Evolutionary conservation across 495 filamentous ascomycete species (phyloP), one percentile per base, ranked within the genome.

Genomic region (Extremus antarcticus): DNA sequence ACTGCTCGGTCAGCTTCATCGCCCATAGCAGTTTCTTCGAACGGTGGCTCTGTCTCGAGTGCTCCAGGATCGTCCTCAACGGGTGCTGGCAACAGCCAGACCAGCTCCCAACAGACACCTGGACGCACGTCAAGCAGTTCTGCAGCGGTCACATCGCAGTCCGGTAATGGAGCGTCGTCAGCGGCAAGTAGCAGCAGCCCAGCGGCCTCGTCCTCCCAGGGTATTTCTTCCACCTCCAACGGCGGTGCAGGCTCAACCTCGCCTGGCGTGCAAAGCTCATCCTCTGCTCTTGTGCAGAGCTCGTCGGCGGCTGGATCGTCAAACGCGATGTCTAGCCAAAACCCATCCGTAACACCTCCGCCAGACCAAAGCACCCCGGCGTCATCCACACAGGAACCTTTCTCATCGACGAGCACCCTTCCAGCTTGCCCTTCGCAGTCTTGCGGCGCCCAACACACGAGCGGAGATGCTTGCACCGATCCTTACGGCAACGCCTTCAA

Each of bases 401-500:
- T n/a, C 25, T 56, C 47, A 9, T 48, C 50, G 7, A 43, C 50
- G 7, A 32, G 39, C 21, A 17, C 49, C 1, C 43, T 53, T 1
- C 49, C 56, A 1, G 49, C 50, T 25, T 58, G 56, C 25, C 21
- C 53, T 19, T 40, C 47, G 19, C 41, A 45, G 2, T 32, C 54
- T 10, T 38, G 39, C 24, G 56, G 19, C 11, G 23, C 50, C 11
- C 23, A 45, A n/a, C 16, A 38, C 40, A 47, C 39, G 20, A 22
- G 23, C 10, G 38, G 35, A 41, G 22, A 4, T 9, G 47, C 43
- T 1, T 58, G 56, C 35, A 29, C 56, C 3, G 56, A 58, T 49
- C 41, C 49, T 19, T 58, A 48, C 32, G 56, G 56, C 43, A 58
- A 58, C 25, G 46, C 49, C 19, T 58, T 50, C 43, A 58, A 58